These are phyloP conservation scores for Citrullus amarus DNA, from an alignment of 306 rosid genomes.

Conservation along the genomic window DNA sequence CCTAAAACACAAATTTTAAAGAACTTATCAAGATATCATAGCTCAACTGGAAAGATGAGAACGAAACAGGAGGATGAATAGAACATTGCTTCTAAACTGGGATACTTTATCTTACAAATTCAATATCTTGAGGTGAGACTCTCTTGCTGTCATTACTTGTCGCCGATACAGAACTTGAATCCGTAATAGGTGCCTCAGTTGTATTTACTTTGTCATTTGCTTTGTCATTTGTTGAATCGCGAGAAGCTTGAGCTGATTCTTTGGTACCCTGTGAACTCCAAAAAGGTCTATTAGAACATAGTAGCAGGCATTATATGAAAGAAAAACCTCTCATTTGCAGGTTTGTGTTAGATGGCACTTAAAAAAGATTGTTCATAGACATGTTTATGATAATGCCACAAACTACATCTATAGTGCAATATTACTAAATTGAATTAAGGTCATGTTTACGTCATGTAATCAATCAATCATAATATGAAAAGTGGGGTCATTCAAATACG, in stretches of 20 bases:
- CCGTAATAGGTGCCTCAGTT: slow-evolving; percentile 70
- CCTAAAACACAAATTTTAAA: slow-evolving; percentile 21
- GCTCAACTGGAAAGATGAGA: slow-evolving; percentile 4
- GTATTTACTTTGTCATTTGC: slow-evolving; percentile 50
- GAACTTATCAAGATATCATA: neutral
- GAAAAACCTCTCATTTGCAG: neutral
- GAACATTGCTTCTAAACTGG: neutral
- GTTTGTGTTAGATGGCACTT: neutral
- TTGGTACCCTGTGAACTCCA: slow-evolving; percentile 38
- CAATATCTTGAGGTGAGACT: slow-evolving; percentile 89
- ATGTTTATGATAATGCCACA: neutral
- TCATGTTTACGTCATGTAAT: too few relatives aligned
- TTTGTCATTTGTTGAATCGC: slow-evolving; percentile 63
- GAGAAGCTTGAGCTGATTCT: slow-evolving; percentile 75
- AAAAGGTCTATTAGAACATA: slow-evolving; percentile 7
- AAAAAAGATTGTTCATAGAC: neutral
- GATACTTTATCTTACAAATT: slow-evolving; percentile 50
- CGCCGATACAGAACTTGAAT: slow-evolving; percentile 67
- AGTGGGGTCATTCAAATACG: too few relatives aligned
- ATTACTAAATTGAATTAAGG: neutral
- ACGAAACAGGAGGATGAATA: neutral
- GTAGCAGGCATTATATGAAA: neutral
- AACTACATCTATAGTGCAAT: neutral
- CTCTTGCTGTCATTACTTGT: slow-evolving; percentile 79
- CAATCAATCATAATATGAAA: too few relatives aligned